Evolutionary conservation across 331 rosid species (phyloP), one percentile per base, ranked within the genome.

Genomic region (Quercus tomentella): DNA sequence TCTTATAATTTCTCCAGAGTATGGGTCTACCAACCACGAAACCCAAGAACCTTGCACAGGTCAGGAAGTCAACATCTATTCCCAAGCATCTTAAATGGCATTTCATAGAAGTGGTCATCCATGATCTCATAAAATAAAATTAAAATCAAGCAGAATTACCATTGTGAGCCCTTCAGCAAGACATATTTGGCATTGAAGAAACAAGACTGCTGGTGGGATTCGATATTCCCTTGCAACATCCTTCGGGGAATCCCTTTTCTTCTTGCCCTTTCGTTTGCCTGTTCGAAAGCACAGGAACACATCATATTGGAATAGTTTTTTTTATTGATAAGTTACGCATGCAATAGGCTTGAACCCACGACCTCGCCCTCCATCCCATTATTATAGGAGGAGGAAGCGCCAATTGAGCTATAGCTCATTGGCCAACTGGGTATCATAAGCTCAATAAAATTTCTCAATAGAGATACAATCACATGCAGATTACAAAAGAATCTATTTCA

Each of bases 101-200:
- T n/a, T 77, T 72, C 79, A 79, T 5, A 76, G 73, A 74, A 68
- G 75, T 74, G 77, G 73, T 76, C 25, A 21, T 33, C 60, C 76
- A 78, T 72, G 45, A 58, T 7, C 56, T 45, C 65, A 33, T 41
- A 33, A 70, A 41, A 74, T 35, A 75, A 51, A 55, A 62, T 79
- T 54, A 73, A 71, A 76, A 57, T 30, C 43, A 78, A 70, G 75
- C 74, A 76, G 66, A 72, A 76, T 86, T 92, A 94, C 98, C 97
- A 82, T 92, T 81, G 92, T 78, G 56, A 95, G 89, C 78, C 97
- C 97, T 83, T 95, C 97, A 72, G 97, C 97, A 2, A 95, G 89
- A 83, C 89, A 95, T 69, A 93, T 89, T 83, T 95, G 97, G 83
- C 99, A 91, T 82, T 93, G 99, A 79, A 95, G 90, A 87, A 89